Conservation (phyloP, 1,284 basidiomycete species). For the Tremellales sp. region DNA sequence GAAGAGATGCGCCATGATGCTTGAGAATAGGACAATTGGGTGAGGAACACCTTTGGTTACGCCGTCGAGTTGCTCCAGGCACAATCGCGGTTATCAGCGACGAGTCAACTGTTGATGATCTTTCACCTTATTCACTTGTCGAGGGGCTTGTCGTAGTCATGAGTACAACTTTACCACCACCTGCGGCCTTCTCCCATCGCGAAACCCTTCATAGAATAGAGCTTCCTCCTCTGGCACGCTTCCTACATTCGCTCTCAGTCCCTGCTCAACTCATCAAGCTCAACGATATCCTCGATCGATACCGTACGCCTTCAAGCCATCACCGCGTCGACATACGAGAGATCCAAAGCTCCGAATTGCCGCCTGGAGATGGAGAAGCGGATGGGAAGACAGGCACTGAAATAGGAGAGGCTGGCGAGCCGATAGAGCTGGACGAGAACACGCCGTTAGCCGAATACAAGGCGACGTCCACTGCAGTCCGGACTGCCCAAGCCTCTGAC, state of each 20-base stretch:
- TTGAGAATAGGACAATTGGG: background rate
- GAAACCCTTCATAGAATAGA: constrained; percentile 31
- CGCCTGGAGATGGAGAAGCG: constrained; percentile 7
- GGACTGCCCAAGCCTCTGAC: background rate
- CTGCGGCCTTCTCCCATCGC: constrained; percentile 17
- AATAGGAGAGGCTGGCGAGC: background rate
- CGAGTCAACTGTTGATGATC: too few relatives aligned
- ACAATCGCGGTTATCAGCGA: too few relatives aligned
- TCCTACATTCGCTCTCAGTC: constrained; percentile 18
- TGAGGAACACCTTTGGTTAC: too few relatives aligned
- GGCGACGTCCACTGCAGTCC: background rate
- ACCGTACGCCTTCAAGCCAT: constrained; percentile 33
- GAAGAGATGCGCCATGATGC: constrained; percentile 30
- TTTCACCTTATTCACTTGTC: too few relatives aligned
- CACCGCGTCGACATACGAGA: constrained; percentile 34
- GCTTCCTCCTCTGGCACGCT: constrained; percentile 33
- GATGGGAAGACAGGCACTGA: background rate
- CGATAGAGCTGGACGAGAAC: constrained; percentile 3
- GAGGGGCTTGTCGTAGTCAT: too few relatives aligned
- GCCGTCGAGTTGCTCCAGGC: too few relatives aligned
- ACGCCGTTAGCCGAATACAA: background rate
- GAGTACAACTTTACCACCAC: constrained; percentile 14
- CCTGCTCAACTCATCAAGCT: constrained; percentile 32
- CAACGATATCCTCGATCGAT: constrained; percentile 31
- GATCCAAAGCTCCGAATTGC: constrained; percentile 29